Conservation (phyloP, 2,329 filamentous ascomycete genomes). For the Colletotrichum ledebouriae region DNA sequence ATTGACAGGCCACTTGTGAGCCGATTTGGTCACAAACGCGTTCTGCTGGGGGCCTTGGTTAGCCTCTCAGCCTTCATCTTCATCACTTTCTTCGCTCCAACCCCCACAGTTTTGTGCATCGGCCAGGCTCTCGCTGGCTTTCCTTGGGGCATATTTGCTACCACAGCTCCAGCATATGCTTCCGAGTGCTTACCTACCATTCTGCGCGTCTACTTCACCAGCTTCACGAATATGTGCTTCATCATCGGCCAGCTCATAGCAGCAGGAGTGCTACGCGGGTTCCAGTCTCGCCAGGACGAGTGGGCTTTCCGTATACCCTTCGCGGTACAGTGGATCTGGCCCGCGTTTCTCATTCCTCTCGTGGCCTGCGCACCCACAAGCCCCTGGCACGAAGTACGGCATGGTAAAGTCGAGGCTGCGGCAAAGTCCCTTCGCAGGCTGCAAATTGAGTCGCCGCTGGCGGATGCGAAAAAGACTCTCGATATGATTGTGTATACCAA, state of each 20-base stretch:
- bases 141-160: slow-evolving; percentile 59
- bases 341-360: slow-evolving; percentile 55
- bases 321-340: slow-evolving; percentile 64
- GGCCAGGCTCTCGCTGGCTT: slow-evolving; percentile 54
- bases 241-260: slow-evolving; percentile 57
- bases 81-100: slow-evolving; percentile 42
- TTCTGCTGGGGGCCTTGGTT: neutral
- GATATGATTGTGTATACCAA: slow-evolving; percentile 51
- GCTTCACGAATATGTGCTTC: slow-evolving; percentile 58
- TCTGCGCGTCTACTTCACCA: slow-evolving; percentile 60
- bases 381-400: slow-evolving; percentile 49
- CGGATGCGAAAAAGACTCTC: slow-evolving; percentile 56
- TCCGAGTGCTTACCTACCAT: slow-evolving; percentile 57
- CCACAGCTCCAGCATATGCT: slow-evolving; percentile 61
- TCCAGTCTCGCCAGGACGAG: slow-evolving; percentile 51
- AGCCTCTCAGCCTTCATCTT: slow-evolving; percentile 3
- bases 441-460: slow-evolving; percentile 48
- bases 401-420: slow-evolving; percentile 51
- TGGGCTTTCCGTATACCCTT: slow-evolving; percentile 64
- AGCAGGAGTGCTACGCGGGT: slow-evolving; percentile 54
- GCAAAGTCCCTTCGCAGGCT: slow-evolving; percentile 46
- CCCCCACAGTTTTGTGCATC: slow-evolving; percentile 49
- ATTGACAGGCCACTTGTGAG: neutral
- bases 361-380: slow-evolving; percentile 61
- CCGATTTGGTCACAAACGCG: slow-evolving; percentile 1